phyloP scores from a whole-genome alignment of 345 rosid species.

The Cochlearia excelsa region DNA sequence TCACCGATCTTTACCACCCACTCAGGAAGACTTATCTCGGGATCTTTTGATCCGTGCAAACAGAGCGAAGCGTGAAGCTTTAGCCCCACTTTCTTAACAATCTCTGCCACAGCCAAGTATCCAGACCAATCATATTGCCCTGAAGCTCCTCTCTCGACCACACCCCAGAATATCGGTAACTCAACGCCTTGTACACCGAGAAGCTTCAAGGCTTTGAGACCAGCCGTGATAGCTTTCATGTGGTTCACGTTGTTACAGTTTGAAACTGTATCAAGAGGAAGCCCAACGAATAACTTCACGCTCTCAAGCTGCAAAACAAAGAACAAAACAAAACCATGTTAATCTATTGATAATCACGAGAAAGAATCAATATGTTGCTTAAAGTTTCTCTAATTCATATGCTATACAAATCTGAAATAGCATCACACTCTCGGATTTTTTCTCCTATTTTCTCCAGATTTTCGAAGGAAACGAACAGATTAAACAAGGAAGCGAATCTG shows the following conservation, averaged over 20 bases:
- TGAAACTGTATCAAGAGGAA: slow-evolving; percentile 80
- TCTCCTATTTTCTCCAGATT: neutral
- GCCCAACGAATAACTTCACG: slow-evolving; percentile 68
- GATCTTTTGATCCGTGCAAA: slow-evolving; percentile 55
- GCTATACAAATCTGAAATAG: no score
- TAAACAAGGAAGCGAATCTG: neutral
- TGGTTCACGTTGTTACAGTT: slow-evolving; percentile 59
- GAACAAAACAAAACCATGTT: neutral
- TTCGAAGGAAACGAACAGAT: neutral
- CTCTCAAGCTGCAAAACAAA: slow-evolving; percentile 46
- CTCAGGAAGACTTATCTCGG: slow-evolving; percentile 57
- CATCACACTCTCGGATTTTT: neutral
- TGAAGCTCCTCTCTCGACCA: slow-evolving; percentile 78
- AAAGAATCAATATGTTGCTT: neutral
- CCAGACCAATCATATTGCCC: slow-evolving; percentile 86
- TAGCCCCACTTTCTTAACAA: slow-evolving; percentile 69
- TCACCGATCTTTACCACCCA: slow-evolving; percentile 70
- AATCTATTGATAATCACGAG: neutral
- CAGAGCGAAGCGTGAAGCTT: slow-evolving; percentile 76
- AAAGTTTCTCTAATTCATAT: no score
- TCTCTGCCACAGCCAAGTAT: slow-evolving; percentile 71
- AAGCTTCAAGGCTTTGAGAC: slow-evolving; percentile 79
- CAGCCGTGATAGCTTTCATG: slow-evolving; percentile 68
- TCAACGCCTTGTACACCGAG: slow-evolving; percentile 89
- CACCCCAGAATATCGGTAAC: slow-evolving; percentile 91